These are phyloP conservation scores for Saccharomyces uvarum DNA, from an alignment of 1,139 yeast species.

Conservation along the genomic window DNA sequence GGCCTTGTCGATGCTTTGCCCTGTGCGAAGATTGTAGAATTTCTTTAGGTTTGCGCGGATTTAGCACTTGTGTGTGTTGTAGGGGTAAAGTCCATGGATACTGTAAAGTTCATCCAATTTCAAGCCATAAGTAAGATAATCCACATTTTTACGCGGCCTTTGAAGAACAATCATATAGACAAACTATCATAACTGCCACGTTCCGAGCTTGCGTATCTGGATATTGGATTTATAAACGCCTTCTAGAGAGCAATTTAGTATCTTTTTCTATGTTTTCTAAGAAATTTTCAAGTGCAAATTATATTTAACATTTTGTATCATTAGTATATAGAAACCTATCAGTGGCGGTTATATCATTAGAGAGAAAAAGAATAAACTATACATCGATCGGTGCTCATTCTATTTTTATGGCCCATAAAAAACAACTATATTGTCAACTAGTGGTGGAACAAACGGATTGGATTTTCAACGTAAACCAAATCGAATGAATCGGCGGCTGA, in stretches of 20 bases:
- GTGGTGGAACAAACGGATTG: constrained; percentile 96
- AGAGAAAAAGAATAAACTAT: not conserved
- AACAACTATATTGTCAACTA: constrained; percentile 29
- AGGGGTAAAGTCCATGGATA: constrained; percentile 60
- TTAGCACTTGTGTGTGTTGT: constrained; percentile 81
- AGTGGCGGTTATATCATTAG: not conserved
- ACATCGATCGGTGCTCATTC: not conserved
- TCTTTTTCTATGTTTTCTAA: not conserved
- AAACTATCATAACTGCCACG: not conserved
- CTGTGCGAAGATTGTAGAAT: constrained; percentile 78
- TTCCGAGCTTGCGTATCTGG: not conserved
- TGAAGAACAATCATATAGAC: not conserved
- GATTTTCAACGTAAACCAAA: constrained; percentile 87
- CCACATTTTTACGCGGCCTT: not conserved
- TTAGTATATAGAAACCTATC: not conserved
- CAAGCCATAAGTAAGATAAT: not conserved
- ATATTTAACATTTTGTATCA: not conserved
- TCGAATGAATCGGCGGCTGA: constrained; percentile 88
- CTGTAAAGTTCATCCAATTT: constrained; percentile 35
- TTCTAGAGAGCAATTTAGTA: not conserved
- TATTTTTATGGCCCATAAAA: not conserved
- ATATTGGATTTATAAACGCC: not conserved
- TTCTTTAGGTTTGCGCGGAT: constrained; percentile 65
- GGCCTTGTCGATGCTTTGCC: constrained; percentile 93
- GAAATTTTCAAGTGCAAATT: not conserved